A percentile compares a stretch with the other conserved stretches of the same genome.
Evolutionary conservation across 73 alveolate species (phyloP).

Genomic region (Symbiodinium pilosum): DNA sequence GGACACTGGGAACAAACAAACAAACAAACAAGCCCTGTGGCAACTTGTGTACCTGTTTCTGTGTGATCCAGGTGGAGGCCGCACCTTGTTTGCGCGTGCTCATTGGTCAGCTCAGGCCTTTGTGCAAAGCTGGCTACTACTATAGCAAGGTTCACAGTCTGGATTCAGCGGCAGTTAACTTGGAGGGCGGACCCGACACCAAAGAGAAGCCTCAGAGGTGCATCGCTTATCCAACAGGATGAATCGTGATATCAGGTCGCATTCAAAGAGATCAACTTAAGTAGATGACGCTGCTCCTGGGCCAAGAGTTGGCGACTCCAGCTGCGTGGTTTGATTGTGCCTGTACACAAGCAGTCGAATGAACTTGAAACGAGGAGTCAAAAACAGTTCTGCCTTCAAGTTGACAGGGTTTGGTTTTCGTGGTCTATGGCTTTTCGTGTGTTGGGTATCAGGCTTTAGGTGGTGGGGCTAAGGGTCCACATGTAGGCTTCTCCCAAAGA

Average conservation of each 20-base stretch:
- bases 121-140: not conserved
- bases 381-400: not conserved
- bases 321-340: slow-evolving; percentile 49
- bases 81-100: not conserved
- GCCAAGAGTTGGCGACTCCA: slow-evolving; percentile 72
- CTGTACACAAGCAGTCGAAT: not conserved
- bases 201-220: slow-evolving; percentile 37
- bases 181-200: slow-evolving; percentile 44
- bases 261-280: not conserved
- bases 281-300: slow-evolving; percentile 47
- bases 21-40: too few relatives aligned
- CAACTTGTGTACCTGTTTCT: too few relatives aligned
- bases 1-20: too few relatives aligned
- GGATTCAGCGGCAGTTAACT: too few relatives aligned
- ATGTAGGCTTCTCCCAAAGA: too few relatives aligned
- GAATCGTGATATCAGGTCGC: not conserved
- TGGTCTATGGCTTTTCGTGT: too few relatives aligned
- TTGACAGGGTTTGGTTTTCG: too few relatives aligned
- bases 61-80: too few relatives aligned
- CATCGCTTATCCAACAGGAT: too few relatives aligned
- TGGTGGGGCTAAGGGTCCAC: too few relatives aligned
- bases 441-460: too few relatives aligned
- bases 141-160: not conserved
- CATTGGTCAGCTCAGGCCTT: not conserved
- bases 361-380: not conserved